Conservation (phyloP, 2,329 filamentous ascomycete genomes). For the Rasamsonia emersonii region DNA sequence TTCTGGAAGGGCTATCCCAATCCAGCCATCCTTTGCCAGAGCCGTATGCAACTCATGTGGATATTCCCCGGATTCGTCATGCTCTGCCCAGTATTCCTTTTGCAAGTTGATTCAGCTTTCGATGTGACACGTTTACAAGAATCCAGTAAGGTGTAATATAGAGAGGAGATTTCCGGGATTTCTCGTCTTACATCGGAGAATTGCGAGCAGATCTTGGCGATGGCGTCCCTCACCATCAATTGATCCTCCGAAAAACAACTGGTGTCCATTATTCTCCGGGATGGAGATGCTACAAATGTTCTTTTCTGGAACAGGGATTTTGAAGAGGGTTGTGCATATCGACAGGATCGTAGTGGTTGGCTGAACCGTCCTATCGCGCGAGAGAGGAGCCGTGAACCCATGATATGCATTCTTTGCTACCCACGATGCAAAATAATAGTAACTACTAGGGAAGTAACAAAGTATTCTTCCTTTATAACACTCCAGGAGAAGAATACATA, state of each 20-base stretch:
- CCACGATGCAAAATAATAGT: no score
- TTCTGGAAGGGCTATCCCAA: conserved; percentile 72
- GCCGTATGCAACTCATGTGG: conserved; percentile 69
- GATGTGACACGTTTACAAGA: background rate
- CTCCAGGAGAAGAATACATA: no score
- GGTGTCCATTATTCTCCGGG: conserved; percentile 55
- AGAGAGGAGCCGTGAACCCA: no score
- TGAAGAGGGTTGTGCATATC: no score
- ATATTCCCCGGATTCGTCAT: conserved; percentile 61
- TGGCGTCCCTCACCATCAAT: conserved; percentile 61
- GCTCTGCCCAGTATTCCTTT: conserved; percentile 63
- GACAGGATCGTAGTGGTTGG: no score
- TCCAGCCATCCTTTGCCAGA: conserved; percentile 66
- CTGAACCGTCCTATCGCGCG: no score
- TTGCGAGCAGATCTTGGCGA: conserved; percentile 58
- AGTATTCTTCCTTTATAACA: no score
- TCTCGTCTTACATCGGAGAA: conserved; percentile 50
- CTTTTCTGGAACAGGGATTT: no score
- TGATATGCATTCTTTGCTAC: no score
- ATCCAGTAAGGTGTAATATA: no score
- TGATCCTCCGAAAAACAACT: conserved; percentile 66
- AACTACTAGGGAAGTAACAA: no score
- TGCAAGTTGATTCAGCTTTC: conserved; percentile 1
- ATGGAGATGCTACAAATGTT: background rate
- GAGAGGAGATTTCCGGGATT: conserved; percentile 7